Evolutionary conservation across 1,139 yeast species (phyloP).

Genomic region (Ogataea hybrid): DNA sequence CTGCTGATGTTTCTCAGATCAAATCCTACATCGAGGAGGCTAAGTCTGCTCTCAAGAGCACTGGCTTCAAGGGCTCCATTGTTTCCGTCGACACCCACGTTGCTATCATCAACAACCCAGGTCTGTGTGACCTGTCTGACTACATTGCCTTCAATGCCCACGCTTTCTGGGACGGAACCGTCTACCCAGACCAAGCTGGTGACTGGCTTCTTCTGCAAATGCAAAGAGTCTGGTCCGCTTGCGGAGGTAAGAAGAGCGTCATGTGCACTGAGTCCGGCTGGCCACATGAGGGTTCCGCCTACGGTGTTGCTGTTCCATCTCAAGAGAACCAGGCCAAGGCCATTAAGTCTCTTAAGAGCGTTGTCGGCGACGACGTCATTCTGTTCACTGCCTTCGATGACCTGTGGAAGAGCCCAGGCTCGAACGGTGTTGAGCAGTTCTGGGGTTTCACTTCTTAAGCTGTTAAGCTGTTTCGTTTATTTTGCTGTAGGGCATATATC

Average conservation of each 20-base stretch:
- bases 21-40: conserved; percentile 53
- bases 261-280: conserved; percentile 78
- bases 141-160: conserved; percentile 82
- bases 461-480: conserved; percentile 1
- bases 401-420: conserved; percentile 74
- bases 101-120: conserved; percentile 71
- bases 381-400: conserved; percentile 75
- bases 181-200: conserved; percentile 66
- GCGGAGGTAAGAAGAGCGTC: conserved; percentile 58
- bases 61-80: conserved; percentile 67
- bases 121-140: conserved; percentile 67
- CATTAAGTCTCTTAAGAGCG: conserved; percentile 49
- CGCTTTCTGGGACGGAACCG: conserved; percentile 74
- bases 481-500: background rate
- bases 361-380: conserved; percentile 55
- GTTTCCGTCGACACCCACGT: conserved; percentile 80
- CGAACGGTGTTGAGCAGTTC: conserved; percentile 64
- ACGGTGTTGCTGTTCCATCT: conserved; percentile 73
- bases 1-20: conserved; percentile 58
- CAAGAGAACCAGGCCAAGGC: conserved; percentile 60
- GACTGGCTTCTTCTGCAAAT: conserved; percentile 67
- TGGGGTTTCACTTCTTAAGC: conserved; percentile 52
- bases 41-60: conserved; percentile 56
- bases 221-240: conserved; percentile 61
- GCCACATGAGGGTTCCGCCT: conserved; percentile 70